A percentile compares a stretch with the other conserved stretches of the same genome.
Conservation (phyloP, 2,329 filamentous ascomycete genomes). For the Botrytis medusae region DNA sequence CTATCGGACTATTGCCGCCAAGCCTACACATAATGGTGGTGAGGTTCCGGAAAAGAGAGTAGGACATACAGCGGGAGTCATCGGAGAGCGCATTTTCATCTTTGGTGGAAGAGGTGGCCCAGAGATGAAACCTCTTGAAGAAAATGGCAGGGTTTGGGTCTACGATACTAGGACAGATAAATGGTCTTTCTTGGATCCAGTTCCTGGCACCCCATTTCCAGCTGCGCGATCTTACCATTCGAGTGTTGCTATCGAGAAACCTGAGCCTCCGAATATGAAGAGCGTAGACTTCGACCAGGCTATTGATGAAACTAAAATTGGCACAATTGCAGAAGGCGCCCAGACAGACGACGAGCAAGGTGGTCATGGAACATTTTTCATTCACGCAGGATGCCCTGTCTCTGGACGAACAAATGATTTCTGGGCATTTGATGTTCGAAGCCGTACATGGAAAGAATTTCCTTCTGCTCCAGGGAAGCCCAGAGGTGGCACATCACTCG, state of each 20-base stretch:
- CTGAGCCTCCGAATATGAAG: constrained; percentile 39
- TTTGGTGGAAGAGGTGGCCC: constrained; percentile 76
- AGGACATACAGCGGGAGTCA: constrained; percentile 68
- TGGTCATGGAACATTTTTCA: constrained; percentile 66
- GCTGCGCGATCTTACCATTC: constrained; percentile 70
- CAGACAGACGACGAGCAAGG: constrained; percentile 59
- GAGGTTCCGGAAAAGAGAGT: constrained; percentile 66
- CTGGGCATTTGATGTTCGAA: constrained; percentile 73
- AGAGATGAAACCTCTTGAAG: constrained; percentile 70
- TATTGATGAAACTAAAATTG: constrained; percentile 55
- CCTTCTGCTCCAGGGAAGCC: constrained; percentile 65
- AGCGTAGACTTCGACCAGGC: constrained; percentile 33
- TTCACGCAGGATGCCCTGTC: constrained; percentile 72
- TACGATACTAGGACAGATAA: constrained; percentile 63
- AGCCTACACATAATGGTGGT: constrained; percentile 42
- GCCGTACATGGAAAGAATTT: constrained; percentile 65
- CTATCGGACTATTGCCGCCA: constrained; percentile 57
- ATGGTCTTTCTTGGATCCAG: constrained; percentile 66
- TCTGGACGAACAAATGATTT: constrained; percentile 65
- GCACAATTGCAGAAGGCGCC: constrained; percentile 56
- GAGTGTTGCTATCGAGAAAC: constrained; percentile 56
- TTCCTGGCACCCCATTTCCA: constrained; percentile 52
- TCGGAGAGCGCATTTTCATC: constrained; percentile 71
- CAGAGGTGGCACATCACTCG: constrained; percentile 67
- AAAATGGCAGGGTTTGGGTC: constrained; percentile 72